Base-by-base conservation (phyloP, 495 filamentous ascomycete genomes). In the Penicillium angulare region DNA sequence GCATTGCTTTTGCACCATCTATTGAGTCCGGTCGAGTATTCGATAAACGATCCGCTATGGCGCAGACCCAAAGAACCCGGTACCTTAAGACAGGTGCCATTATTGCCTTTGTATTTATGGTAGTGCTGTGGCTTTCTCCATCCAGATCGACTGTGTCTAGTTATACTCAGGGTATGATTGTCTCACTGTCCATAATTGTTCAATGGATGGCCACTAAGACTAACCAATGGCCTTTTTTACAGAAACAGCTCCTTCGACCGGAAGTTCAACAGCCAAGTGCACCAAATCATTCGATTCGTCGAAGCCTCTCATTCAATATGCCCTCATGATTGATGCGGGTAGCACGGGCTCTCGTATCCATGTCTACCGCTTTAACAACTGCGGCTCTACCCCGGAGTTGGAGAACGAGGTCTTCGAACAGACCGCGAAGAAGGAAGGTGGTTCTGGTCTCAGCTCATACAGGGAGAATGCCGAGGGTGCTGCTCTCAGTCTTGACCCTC, bases 301-400 rank as follows among this genome's bases (percentile, higher is more conserved):
- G 35, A 98, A 96, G 73, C 95, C 95, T 21, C 77, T 98, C 55
- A 85, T 97, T 52, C 93, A 98, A 63, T 97, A 97, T 77, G 93
- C 90, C 49, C 80, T 96, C 56, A 97, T 98, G 93, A 90, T 98
- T 62, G 93, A 98, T 76, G 93, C 93, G 31, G 93, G 93, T 47
- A 97, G 92, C 72, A 96, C 92, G 33, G 93, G 93, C 50, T 97
- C 93, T 52, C 88, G 93, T 47, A 96, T 98, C 63, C 93, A 98
- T 72, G 92, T 97, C 47, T 98, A 97, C 75, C 86, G 86, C 52
- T 98, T 98, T 82, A 98, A 97, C 76, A 98, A 97, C 76, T 98
- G 93, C 74, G 95, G 91, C 43, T 67, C 86, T 29, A 91, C 92
- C 17, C 93, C 93, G n/a, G 93, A 97, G 72, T 79, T 98, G 15